Evolutionary conservation across 192 early-diverging fungal genomes (phyloP), one percentile per base, ranked within the genome.

Genomic region (Podila verticillata): DNA sequence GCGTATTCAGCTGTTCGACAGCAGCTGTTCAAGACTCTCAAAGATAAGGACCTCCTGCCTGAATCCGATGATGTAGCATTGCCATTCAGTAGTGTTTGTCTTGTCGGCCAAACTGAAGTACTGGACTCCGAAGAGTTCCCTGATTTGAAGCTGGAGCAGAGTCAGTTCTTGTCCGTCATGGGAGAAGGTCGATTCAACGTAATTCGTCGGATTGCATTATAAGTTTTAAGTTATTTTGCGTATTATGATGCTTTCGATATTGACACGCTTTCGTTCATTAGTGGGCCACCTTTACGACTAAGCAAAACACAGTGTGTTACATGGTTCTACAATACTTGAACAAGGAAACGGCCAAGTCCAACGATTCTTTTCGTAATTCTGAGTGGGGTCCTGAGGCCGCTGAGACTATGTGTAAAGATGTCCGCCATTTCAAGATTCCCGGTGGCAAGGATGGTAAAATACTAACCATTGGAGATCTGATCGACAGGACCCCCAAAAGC

Each of bases 301-400:
- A 47, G 48, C 19, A 64, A 15, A 48, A 30, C 7, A 64, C 48
- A 0, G 5, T 72, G 6, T 72, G 70, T 10, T 72, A 62, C 51
- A 57, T 57, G 51, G 51, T 72, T 3, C 51, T 72, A 5, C 44
- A 58, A 13, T 29, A 31, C n/a, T 54, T 72, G 15, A 57, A 72
- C 19, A 30, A 63, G n/a, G 49, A 44, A n/a, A 29, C 61, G 0
- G 24, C 22, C 48, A 64, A 64, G 13, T 2, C 15, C 7, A 3
- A 72, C 13, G 61, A 72, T 36, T 62, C 28, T n/a, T 72, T 72
- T n/a, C 61, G 70, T 1, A 61, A 60, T 29, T 72, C 70, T 7
- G 70, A 72, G 26, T 72, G 70, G 70, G 70, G 70, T 7, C 51
- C 70, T n/a, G 70, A 72, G 36, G 70, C 70, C n/a, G 70, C 70